A percentile compares a stretch with the other conserved stretches of the same genome.
Evolutionary conservation across 306 rosid genomes (phyloP).

Genomic region (peach (Prunus persica)): DNA sequence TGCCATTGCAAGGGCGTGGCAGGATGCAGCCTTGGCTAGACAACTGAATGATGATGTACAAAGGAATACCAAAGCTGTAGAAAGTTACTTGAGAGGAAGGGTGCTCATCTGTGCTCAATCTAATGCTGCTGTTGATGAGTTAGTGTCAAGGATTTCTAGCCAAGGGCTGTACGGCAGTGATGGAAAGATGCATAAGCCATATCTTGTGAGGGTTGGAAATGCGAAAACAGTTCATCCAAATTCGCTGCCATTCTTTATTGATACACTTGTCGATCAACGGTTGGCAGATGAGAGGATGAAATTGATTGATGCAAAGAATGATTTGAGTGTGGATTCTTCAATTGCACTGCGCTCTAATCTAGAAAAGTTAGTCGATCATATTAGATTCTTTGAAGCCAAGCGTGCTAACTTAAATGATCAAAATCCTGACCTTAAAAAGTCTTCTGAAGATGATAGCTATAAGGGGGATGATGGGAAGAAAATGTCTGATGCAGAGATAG

Average conservation of each 20-base stretch:
- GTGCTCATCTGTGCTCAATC: constrained; percentile 98
- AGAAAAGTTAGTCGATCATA: constrained; percentile 74
- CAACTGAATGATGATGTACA: constrained; percentile 58
- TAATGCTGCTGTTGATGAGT: constrained; percentile 97
- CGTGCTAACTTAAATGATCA: constrained; percentile 71
- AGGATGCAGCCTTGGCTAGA: constrained; percentile 92
- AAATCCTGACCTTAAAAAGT: constrained; percentile 43
- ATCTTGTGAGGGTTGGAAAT: constrained; percentile 97
- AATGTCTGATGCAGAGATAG: constrained; percentile 63
- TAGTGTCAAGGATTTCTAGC: constrained; percentile 85
- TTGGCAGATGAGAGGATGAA: constrained; percentile 71
- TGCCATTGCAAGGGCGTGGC: constrained; percentile 95
- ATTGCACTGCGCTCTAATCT: constrained; percentile 60
- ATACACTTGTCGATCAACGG: constrained; percentile 87
- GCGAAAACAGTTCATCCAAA: constrained; percentile 79
- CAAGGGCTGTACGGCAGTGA: constrained; percentile 71
- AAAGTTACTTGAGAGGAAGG: constrained; percentile 56
- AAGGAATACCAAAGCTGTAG: constrained; percentile 43
- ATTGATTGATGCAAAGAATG: constrained; percentile 47
- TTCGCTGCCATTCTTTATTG: constrained; percentile 88
- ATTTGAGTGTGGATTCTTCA: constrained; percentile 49
- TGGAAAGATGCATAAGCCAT: constrained; percentile 85
- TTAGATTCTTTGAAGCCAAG: constrained; percentile 74
- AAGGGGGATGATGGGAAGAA: constrained; percentile 50
- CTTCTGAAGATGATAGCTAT: constrained; percentile 33